These are phyloP conservation scores for Oryza meyeriana DNA, from an alignment of 176 grass and related monocot species.

Conservation along the genomic window DNA sequence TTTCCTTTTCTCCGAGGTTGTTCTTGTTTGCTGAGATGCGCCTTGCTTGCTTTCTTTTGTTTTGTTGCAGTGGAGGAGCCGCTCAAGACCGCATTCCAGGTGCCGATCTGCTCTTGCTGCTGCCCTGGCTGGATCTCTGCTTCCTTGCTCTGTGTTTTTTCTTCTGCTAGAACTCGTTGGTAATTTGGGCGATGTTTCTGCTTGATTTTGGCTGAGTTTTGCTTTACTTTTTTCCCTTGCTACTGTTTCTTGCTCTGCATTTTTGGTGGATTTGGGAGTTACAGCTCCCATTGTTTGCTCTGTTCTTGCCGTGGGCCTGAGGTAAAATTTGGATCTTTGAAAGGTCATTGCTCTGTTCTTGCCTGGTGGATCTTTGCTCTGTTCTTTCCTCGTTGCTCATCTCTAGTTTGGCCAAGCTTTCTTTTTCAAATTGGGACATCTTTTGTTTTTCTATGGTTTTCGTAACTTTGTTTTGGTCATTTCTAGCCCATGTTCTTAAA, in stretches of 20 bases:
- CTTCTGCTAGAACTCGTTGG: background rate
- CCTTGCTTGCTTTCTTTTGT: conserved; percentile 25
- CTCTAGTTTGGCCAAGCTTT: background rate
- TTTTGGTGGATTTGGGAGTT: conserved; percentile 21
- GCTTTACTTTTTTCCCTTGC: background rate
- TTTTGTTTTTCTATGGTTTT: background rate
- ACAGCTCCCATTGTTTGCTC: background rate
- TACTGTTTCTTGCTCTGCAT: background rate
- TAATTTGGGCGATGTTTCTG: background rate
- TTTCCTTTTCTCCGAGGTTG: background rate
- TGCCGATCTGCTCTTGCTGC: conserved; percentile 42
- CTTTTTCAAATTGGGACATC: background rate
- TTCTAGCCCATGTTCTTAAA: background rate
- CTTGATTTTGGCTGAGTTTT: background rate
- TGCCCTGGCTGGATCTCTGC: conserved; percentile 22
- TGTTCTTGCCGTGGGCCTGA: background rate
- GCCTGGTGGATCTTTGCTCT: conserved; percentile 35
- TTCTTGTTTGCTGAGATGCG: conserved; percentile 35
- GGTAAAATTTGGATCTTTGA: conserved; percentile 25
- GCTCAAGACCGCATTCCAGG: conserved; percentile 87
- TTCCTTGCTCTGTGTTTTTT: conserved; percentile 19
- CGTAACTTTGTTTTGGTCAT: background rate
- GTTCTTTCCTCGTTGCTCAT: background rate
- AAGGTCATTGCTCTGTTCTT: background rate
- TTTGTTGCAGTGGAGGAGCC: conserved; percentile 70